phyloP scores from a whole-genome alignment of 2,329 filamentous ascomycete species.

The Hypoxylon sp. region DNA sequence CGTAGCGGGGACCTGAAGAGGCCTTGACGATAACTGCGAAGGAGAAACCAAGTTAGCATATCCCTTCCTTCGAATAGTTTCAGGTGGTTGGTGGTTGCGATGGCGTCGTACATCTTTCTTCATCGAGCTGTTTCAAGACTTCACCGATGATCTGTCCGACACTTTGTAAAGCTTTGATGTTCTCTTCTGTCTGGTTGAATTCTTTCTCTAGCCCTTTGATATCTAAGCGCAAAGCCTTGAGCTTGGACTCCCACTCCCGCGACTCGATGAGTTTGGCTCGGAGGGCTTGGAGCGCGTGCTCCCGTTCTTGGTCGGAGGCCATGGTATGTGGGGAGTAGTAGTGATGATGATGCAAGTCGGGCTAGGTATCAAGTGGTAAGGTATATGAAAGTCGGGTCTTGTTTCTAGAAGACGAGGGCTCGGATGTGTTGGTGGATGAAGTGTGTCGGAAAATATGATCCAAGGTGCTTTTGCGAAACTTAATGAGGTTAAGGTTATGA shows the following conservation, averaged over 20 bases:
- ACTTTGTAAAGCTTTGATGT: conserved; percentile 99
- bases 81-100: conserved; percentile 5
- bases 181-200: conserved; percentile 97
- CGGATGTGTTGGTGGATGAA: conserved; percentile 14
- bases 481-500: conserved; percentile 24
- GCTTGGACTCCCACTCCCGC: conserved; percentile 98
- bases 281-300: conserved; percentile 82
- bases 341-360: conserved; percentile 27
- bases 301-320: conserved; percentile 71
- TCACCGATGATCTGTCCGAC: conserved; percentile 99
- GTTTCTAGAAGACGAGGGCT: conserved; percentile 2
- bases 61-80: neutral
- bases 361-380: conserved; percentile 20
- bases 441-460: conserved; percentile 1
- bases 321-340: conserved; percentile 53
- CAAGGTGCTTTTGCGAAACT: conserved; percentile 22
- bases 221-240: conserved; percentile 92
- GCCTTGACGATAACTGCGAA: conserved; percentile 94
- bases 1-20: conserved; percentile 96
- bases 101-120: conserved; percentile 88
- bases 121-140: conserved; percentile 97
- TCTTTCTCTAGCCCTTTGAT: conserved; percentile 97
- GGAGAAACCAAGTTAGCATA: conserved; percentile 11
- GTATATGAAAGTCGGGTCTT: neutral
- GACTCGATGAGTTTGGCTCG: conserved; percentile 90